Conservation (phyloP, 2,329 filamentous ascomycete species). For the Lojkania enalia region DNA sequence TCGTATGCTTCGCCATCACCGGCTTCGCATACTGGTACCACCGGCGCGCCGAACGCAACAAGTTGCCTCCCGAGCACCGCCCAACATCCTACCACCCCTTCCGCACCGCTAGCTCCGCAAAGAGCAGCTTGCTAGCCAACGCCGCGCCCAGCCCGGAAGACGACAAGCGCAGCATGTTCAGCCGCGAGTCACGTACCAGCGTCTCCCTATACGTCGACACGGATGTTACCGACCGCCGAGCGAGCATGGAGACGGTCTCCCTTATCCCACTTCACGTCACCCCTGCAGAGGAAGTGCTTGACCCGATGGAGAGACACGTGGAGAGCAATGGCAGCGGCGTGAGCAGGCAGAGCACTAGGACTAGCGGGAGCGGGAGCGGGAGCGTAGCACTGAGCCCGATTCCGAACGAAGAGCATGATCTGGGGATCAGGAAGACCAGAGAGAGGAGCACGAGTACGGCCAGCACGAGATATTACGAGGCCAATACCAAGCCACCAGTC, state of each 20-base stretch:
- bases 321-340: conserved; percentile 21
- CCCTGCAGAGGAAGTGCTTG: conserved; percentile 20
- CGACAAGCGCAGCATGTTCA: conserved; percentile 39
- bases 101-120: conserved; percentile 18
- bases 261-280: conserved; percentile 36
- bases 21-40: conserved; percentile 27
- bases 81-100: conserved; percentile 22
- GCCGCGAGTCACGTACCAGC: conserved; percentile 29
- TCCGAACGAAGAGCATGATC: conserved; percentile 17
- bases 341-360: conserved; percentile 12
- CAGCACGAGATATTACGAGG: conserved; percentile 36
- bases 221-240: conserved; percentile 17
- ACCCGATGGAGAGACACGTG: conserved; percentile 15
- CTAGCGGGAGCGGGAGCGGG: conserved; percentile 14
- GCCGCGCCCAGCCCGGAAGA: conserved; percentile 23
- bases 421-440: conserved; percentile 21
- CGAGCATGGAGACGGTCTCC: conserved; percentile 27
- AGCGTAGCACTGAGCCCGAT: conserved; percentile 25
- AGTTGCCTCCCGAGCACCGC: conserved; percentile 23
- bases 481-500: conserved; percentile 26
- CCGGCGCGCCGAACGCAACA: conserved; percentile 28
- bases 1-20: conserved; percentile 22
- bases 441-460: conserved; percentile 34
- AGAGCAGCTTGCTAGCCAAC: conserved; percentile 29
- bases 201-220: conserved; percentile 36